Percentiles rank a stretch among this genome's conserved stretches.
phyloP scores from a whole-genome alignment of 495 filamentous ascomycete genomes.

The Penicillium bovifimosum region DNA sequence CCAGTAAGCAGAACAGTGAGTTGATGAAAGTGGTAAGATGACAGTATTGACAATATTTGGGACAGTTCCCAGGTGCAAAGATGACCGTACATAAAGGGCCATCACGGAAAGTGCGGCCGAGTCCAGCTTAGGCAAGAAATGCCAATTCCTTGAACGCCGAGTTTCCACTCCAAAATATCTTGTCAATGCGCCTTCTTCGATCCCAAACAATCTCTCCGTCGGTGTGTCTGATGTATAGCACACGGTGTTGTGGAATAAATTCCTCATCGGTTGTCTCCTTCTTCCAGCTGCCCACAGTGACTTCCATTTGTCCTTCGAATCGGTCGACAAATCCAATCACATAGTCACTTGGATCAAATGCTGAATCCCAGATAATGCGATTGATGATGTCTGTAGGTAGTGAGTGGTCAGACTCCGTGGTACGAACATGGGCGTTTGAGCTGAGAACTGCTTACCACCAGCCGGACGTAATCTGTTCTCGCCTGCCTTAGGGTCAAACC shows the following conservation, averaged over 20 bases:
- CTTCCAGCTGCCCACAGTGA: slow-evolving; percentile 61
- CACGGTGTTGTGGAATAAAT: slow-evolving; percentile 78
- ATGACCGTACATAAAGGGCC: neutral
- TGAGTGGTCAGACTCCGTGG: neutral
- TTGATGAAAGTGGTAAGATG: neutral
- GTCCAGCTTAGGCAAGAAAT: slow-evolving; percentile 21
- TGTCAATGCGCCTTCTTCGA: slow-evolving; percentile 48
- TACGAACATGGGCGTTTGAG: neutral
- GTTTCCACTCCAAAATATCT: slow-evolving; percentile 54
- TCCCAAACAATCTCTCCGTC: slow-evolving; percentile 53
- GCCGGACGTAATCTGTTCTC: slow-evolving; percentile 13
- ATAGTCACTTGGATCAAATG: slow-evolving; percentile 56
- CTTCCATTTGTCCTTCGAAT: slow-evolving; percentile 61
- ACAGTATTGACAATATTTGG: neutral
- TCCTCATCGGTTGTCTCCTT: slow-evolving; percentile 74
- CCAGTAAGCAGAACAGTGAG: neutral
- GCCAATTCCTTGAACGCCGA: slow-evolving; percentile 34
- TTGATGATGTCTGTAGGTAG: slow-evolving; percentile 55
- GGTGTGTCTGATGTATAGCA: slow-evolving; percentile 61
- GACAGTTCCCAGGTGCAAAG: neutral
- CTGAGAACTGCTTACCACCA: neutral
- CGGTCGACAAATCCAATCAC: slow-evolving; percentile 73
- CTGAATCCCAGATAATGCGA: slow-evolving; percentile 66
- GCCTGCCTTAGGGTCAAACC: slow-evolving; percentile 1
- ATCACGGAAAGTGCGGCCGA: slow-evolving; percentile 6